phyloP scores from a whole-genome alignment of 345 rosid species.

The Arabidopsis suecica region DNA sequence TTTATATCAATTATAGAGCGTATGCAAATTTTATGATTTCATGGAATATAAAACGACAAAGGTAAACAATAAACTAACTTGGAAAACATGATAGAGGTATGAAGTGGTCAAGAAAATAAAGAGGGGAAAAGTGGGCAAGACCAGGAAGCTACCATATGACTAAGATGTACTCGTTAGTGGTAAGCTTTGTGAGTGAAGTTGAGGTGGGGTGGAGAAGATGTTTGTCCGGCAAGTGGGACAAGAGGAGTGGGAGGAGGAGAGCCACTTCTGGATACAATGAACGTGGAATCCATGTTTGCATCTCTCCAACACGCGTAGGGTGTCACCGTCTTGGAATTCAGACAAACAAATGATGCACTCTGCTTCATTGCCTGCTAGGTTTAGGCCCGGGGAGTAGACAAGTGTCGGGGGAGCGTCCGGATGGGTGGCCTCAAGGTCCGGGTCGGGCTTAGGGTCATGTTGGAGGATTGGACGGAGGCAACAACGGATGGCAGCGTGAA shows the following conservation, averaged over 20 bases:
- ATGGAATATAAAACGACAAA: not conserved
- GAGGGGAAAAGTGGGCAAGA: not conserved
- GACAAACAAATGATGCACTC: slow-evolving; percentile 83
- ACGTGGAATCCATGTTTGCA: slow-evolving; percentile 83
- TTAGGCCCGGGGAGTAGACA: slow-evolving; percentile 52
- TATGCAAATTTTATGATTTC: not conserved
- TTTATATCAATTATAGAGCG: not conserved
- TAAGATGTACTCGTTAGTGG: slow-evolving; percentile 1
- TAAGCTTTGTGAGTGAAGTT: not conserved
- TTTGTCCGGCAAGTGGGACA: slow-evolving; percentile 79
- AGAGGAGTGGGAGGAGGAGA: slow-evolving; percentile 60
- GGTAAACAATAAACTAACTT: slow-evolving; percentile 19
- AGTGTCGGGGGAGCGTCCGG: slow-evolving; percentile 31
- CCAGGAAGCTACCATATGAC: slow-evolving; percentile 29
- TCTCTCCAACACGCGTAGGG: slow-evolving; percentile 55
- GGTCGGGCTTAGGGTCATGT: slow-evolving; percentile 35
- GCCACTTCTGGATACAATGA: slow-evolving; percentile 67
- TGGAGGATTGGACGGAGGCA: slow-evolving; percentile 45
- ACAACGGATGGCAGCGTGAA: slow-evolving; percentile 69
- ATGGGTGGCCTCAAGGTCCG: slow-evolving; percentile 39
- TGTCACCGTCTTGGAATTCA: slow-evolving; percentile 68
- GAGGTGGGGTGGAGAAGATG: slow-evolving; percentile 40
- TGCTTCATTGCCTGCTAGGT: slow-evolving; percentile 51
- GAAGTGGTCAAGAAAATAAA: not conserved
- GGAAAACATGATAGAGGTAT: slow-evolving; percentile 21